Base-by-base conservation (phyloP, 192 early-diverging fungal genomes). In the Mycoemilia scoparia region DNA sequence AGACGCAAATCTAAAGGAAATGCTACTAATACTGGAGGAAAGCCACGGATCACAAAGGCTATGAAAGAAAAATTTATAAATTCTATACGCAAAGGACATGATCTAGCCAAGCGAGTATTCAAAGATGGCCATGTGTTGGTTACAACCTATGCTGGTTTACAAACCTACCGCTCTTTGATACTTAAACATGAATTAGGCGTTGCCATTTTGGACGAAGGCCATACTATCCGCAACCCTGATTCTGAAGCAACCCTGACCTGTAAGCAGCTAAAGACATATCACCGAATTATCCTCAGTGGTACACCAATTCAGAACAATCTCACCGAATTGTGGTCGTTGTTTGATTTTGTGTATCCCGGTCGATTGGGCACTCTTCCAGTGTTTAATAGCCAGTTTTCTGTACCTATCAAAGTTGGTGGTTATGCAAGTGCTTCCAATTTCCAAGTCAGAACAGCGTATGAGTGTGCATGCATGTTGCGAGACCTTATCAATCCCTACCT, bases 171-270 rank as follows among this genome's bases (percentile, higher is more conserved):
- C 8, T 57, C 70, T 6, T 45, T 62, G 0, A 52, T 96, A 3
- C 32, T 87, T n/a, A 66, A 67, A 13, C 64, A 72, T 25, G 51
- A 66, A 21, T 96, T 87, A 88, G 74, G 76, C 3, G 92, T 88
- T 33, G 76, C 71, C 15, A 69, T 96, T 7, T 47, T 96, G 21
- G 92, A 96, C 46, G 92, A 96, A 57, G 92, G 92, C 2, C 92
- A 96, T 55, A 87, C 87, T 57, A 91, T 96, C 22, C 66, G 87
- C 23, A 96, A 96, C 39, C 89, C 88, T 0, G 88, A 96, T 45
- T 74, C 92, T 0, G 85, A 81, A 14, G 74, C 84, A 4, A 93
- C 70, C 3, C 29, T 79, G 24, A 45, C 58, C 8, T 75, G 74
- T 51, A 85, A 85, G 45, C 66, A 76, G 21, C 57, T 85, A 2